A percentile compares a stretch with the other conserved stretches of the same genome.
phyloP scores from a whole-genome alignment of 2,329 filamentous ascomycete species.

The Sodiomyces alkalinus region DNA sequence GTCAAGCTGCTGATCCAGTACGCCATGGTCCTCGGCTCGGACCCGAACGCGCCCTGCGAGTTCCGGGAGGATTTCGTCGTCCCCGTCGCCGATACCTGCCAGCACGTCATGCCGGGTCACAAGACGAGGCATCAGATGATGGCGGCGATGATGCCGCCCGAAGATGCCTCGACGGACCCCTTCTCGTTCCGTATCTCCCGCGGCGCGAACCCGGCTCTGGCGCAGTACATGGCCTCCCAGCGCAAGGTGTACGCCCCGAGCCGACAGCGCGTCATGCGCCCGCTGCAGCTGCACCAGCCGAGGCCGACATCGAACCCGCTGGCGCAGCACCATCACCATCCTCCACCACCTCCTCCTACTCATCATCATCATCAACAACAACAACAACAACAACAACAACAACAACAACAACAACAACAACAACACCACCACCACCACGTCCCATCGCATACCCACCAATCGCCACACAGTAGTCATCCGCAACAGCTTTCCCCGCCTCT shows the following conservation, averaged over 20 bases:
- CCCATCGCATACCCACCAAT: conserved; percentile 2
- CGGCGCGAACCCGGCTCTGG: conserved; percentile 17
- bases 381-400: conserved; percentile 14
- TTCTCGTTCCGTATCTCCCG: conserved; percentile 23
- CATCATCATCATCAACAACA: conserved; percentile 7
- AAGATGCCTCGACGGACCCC: conserved; percentile 13
- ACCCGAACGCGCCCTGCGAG: conserved; percentile 12
- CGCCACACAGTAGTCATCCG: conserved; percentile 3
- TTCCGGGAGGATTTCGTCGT: conserved; percentile 19
- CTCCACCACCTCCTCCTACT: conserved; percentile 2
- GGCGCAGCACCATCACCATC: conserved; percentile 6
- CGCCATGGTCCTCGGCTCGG: conserved; percentile 21
- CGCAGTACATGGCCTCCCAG: conserved; percentile 19
- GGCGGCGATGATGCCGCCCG: conserved; percentile 1
- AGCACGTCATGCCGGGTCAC: conserved; percentile 19
- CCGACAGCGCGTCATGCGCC: conserved; percentile 5
- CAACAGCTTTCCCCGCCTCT: no score
- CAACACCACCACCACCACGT: conserved; percentile 4
- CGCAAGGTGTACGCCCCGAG: conserved; percentile 16
- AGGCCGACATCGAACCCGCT: conserved; percentile 7
- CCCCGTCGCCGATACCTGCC: conserved; percentile 20
- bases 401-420: conserved; percentile 2
- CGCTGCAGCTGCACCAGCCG: conserved; percentile 7
- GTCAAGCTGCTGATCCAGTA: conserved; percentile 22
- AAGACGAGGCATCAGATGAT: conserved; percentile 10